Conservation (phyloP, 441 rosid species). For the Populus hybrid region DNA sequence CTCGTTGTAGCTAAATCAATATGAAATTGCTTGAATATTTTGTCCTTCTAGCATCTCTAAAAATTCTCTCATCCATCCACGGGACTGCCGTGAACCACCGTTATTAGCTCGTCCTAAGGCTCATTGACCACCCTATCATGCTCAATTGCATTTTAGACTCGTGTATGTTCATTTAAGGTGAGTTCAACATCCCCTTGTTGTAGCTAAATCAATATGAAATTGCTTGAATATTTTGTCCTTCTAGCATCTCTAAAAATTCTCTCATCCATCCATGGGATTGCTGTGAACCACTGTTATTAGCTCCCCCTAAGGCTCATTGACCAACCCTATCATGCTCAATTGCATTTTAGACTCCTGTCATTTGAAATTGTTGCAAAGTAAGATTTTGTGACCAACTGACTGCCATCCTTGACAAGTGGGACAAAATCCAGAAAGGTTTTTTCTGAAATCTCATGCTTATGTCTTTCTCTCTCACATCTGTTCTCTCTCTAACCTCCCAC, state of each 20-base stretch:
- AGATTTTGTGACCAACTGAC: not conserved
- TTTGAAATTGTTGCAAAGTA: not conserved
- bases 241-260: not conserved
- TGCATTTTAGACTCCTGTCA: not conserved
- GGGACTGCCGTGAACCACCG: not conserved
- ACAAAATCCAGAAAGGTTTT: not conserved
- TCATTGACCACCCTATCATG: not conserved
- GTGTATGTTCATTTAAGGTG: not conserved
- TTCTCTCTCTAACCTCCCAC: not conserved
- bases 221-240: not conserved
- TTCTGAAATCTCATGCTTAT: not conserved
- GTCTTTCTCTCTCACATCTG: not conserved
- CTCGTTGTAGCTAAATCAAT: conserved; percentile 1
- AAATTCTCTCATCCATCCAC: not conserved
- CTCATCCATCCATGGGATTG: not conserved
- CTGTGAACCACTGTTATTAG: not conserved
- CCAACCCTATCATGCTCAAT: not conserved
- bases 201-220: conserved; percentile 4
- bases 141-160: not conserved
- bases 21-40: not conserved
- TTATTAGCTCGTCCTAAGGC: not conserved
- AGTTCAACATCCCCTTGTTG: not conserved
- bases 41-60: not conserved
- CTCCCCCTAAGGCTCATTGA: not conserved
- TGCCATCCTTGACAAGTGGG: not conserved